phyloP scores from a whole-genome alignment of 441 rosid genomes.

The Hura crepitans region DNA sequence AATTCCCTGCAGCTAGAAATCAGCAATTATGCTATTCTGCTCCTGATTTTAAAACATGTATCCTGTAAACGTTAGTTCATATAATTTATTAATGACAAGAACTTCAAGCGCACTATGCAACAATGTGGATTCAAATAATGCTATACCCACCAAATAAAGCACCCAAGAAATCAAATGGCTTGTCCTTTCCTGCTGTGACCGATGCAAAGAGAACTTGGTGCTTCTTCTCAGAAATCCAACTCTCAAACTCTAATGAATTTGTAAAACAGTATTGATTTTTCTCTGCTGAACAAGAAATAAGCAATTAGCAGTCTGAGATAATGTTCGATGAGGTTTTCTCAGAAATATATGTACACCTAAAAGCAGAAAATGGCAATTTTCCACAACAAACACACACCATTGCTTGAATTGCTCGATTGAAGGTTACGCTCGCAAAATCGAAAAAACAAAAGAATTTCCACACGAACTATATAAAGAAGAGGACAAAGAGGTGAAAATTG shows the following conservation, averaged over 20 bases:
- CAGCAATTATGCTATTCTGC: too few relatives aligned
- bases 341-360: not conserved
- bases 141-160: constrained; percentile 31
- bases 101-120: not conserved
- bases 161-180: constrained; percentile 31
- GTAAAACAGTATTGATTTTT: not conserved
- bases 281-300: not conserved
- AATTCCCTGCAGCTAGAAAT: not conserved
- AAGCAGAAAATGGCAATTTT: not conserved
- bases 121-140: not conserved
- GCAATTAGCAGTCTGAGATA: not conserved
- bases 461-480: not conserved
- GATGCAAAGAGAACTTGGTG: constrained; percentile 23
- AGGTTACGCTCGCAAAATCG: not conserved
- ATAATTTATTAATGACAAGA: not conserved
- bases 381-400: not conserved
- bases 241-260: constrained; percentile 26
- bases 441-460: not conserved
- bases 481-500: not conserved
- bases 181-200: constrained; percentile 29
- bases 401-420: not conserved
- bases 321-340: not conserved
- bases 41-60: not conserved
- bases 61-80: too few relatives aligned
- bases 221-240: constrained; percentile 20